Evolutionary conservation across 2,329 filamentous ascomycete species (phyloP), one percentile per base, ranked within the genome.

Genomic region (Elsinoe perseae): DNA sequence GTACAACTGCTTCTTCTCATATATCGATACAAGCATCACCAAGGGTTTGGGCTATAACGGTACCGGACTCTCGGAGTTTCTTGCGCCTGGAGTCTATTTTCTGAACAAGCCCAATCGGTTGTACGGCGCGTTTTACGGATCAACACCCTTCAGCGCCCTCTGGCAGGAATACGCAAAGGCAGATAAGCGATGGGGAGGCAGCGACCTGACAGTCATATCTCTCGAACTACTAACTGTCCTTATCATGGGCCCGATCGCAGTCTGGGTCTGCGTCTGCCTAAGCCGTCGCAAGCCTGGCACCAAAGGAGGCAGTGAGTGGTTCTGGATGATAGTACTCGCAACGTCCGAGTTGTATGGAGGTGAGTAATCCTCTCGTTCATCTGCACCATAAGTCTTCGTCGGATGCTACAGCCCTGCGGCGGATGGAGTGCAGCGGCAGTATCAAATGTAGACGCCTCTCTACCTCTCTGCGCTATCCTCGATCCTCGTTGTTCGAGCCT

Each of bases 1-100:
- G 21, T 96, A 90, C 78, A 89, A 95, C 74, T 95, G 89, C 76
- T 95, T 97, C 79, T 92, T 90, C 78, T 79, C 79, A 62, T 83
- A 76, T 64, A 71, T 72, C 48, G 65, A 70, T 18, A 68, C 80
- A 36, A 70, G 75, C 6, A 69, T 70, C 36, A 65, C 56, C 21
- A 50, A 56, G 42, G 53, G 53, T 4, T 42, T 56, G 20, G 53
- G 53, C 42, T 34, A 56, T 20, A 56, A 56, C 44, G 44, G 54
- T 57, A 63, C 64, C 2, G 64, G 63, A n/a, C 61, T 57, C 27
- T 74, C 62, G 60, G 68, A 59, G 53, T 75, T 75, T 56, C 73
- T 75, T 2, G 73, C 75, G 6, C 72, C 72, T 2, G 71, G 72
- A 48, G 70, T 77, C 20, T 76, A 76, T 64, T 83, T 83, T 68